A percentile compares a stretch with the other conserved stretches of the same genome.
These are phyloP conservation scores for Kwoniella sp. DNA, from an alignment of 768 basidiomycete species.

Conservation along the genomic window DNA sequence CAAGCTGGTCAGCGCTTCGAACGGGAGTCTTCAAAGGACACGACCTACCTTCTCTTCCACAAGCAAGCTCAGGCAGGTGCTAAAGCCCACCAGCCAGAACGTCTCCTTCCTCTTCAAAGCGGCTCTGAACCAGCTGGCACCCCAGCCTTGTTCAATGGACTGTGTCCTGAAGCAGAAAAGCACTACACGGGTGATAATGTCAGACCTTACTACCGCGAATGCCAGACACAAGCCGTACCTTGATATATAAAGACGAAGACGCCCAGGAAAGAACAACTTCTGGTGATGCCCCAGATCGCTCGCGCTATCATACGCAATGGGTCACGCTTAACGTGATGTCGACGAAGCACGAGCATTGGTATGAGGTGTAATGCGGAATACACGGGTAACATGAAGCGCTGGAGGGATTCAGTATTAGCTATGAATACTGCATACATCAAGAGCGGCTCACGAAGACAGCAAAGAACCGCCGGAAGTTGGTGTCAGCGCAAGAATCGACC, in stretches of 20 bases:
- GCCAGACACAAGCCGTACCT: constrained; percentile 53
- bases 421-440: background rate
- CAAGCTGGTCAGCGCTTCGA: background rate
- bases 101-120: constrained; percentile 64
- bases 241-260: constrained; percentile 78
- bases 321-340: constrained; percentile 61
- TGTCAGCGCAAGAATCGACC: constrained; percentile 59
- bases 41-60: constrained; percentile 66
- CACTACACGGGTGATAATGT: constrained; percentile 7
- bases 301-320: constrained; percentile 65
- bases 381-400: constrained; percentile 52
- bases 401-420: background rate
- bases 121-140: constrained; percentile 54
- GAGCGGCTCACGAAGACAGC: constrained; percentile 67
- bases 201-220: background rate
- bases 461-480: constrained; percentile 68
- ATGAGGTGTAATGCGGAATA: constrained; percentile 89
- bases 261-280: constrained; percentile 83
- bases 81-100: constrained; percentile 70
- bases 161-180: constrained; percentile 33
- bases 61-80: constrained; percentile 71
- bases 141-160: constrained; percentile 17
- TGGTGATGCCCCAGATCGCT: constrained; percentile 65
- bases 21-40: background rate
- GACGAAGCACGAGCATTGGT: constrained; percentile 77